Evolutionary conservation across 768 basidiomycete species (phyloP), one percentile per base, ranked within the genome.

Genomic region (Kwoniella heveanensis): DNA sequence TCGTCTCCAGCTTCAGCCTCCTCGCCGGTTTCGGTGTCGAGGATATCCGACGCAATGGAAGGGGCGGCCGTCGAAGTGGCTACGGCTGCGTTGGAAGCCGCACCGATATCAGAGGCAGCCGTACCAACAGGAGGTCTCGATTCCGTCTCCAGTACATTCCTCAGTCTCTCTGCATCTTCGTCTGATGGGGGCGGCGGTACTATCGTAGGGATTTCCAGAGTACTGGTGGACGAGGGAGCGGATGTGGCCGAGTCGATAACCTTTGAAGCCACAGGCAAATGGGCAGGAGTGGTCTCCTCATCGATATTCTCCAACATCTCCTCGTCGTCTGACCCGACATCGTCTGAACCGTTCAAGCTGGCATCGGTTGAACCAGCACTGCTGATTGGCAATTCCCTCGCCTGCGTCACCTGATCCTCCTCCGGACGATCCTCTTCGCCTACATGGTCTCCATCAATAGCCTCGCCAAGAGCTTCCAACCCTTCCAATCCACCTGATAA

Each of bases 401-500:
- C 62, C 54, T 69, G 64, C 5, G 85, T 85, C 53, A 92, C 88
- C 65, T 91, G 90, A 68, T 91, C 90, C 87, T 69, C 65, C 90
- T 89, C 0, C 81, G 85, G 52, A 90, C 89, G 68, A 54, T 87
- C 88, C 49, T 86, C 86, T 10, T 82, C 82, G 36, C 81, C 84
- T 68, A 85, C 88, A 85, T 91, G 90, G 62, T 90, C 79, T 9
- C 72, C 74, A 32, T 80, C 89, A 17, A 96, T 89, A 1, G 94
- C 90, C 26, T 87, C 86, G 0, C 93, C 91, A 7, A 99, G 83
- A 58, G 90, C 88, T 76, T 96, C 93, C 57, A 96, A 82, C 13
- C 89, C 88, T 1, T 86, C 82, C 12, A 96, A 81, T 5, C 95
- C 94, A n/a, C 92, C 92, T 69, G 88, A 87, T 47, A 99, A 81